A percentile compares a stretch with the other conserved stretches of the same genome.
These are phyloP conservation scores for Bremia lactucae DNA, from an alignment of 352 stramenopile species.

Conservation along the genomic window DNA sequence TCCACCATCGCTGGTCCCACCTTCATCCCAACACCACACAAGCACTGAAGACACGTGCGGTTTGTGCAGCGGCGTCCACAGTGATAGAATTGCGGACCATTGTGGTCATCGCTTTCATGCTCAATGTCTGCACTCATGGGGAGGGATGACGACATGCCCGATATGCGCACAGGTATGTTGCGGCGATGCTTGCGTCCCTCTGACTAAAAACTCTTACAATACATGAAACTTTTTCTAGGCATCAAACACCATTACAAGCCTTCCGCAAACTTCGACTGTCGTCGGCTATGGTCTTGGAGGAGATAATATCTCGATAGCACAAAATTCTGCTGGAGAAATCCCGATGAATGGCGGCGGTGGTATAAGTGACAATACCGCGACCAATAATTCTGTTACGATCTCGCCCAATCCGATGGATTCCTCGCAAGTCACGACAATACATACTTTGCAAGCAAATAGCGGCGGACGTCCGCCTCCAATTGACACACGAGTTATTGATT, in stretches of 20 bases:
- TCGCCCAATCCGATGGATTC: slow-evolving; percentile 15
- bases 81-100: slow-evolving; percentile 37
- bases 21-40: slow-evolving; percentile 11
- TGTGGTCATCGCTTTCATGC: slow-evolving; percentile 68
- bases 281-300: slow-evolving; percentile 16
- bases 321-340: slow-evolving; percentile 16
- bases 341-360: slow-evolving; percentile 13
- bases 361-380: slow-evolving; percentile 17
- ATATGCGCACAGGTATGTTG: slow-evolving; percentile 35
- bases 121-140: slow-evolving; percentile 55
- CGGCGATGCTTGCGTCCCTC: no score
- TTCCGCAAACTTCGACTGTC: slow-evolving; percentile 4
- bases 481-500: slow-evolving; percentile 28
- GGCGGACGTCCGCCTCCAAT: slow-evolving; percentile 35
- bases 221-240: slow-evolving; percentile 11
- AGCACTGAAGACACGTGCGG: slow-evolving; percentile 23
- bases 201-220: slow-evolving; percentile 3
- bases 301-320: slow-evolving; percentile 14
- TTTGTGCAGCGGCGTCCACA: slow-evolving; percentile 34
- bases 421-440: slow-evolving; percentile 13
- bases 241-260: slow-evolving; percentile 21
- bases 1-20: slow-evolving; percentile 12
- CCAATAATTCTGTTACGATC: slow-evolving; percentile 19
- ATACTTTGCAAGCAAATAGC: slow-evolving; percentile 14
- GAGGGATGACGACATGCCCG: slow-evolving; percentile 38